These are phyloP conservation scores for Wickerhamomyces silvicola DNA, from an alignment of 805 yeast genomes.

Conservation along the genomic window DNA sequence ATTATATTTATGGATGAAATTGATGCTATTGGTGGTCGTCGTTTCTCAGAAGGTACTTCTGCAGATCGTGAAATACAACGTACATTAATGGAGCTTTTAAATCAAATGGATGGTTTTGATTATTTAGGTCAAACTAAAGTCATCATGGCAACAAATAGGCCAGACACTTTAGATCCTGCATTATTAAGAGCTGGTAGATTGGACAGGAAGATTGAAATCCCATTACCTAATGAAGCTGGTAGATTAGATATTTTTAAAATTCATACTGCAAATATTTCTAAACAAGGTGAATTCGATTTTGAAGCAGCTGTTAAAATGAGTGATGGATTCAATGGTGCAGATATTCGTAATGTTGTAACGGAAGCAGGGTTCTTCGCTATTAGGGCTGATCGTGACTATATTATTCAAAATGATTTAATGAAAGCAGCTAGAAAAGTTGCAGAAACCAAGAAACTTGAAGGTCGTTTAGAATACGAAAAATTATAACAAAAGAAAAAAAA, in stretches of 20 bases:
- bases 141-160: constrained; percentile 99
- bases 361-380: constrained; percentile 98
- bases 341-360: constrained; percentile 92
- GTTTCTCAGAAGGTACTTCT: constrained; percentile 96
- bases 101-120: constrained; percentile 98
- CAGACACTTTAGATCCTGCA: constrained; percentile 97
- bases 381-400: constrained; percentile 94
- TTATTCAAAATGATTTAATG: constrained; percentile 88
- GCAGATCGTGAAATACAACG: constrained; percentile 99
- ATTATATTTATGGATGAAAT: constrained; percentile 98
- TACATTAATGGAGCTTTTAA: constrained; percentile 91
- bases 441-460: constrained; percentile 95
- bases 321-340: constrained; percentile 99
- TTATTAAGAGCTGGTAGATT: constrained; percentile 94
- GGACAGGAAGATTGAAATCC: constrained; percentile 93
- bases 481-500: constrained; percentile 42
- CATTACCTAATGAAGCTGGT: constrained; percentile 93
- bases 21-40: constrained; percentile 97
- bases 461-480: constrained; percentile 92
- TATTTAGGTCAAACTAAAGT: constrained; percentile 94
- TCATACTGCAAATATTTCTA: constrained; percentile 77
- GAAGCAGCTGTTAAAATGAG: constrained; percentile 98
- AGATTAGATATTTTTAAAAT: constrained; percentile 91
- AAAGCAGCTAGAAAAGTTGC: constrained; percentile 98
- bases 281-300: constrained; percentile 93